Conservation (phyloP, 2,329 filamentous ascomycete species). For the Neonectria ditissima region DNA sequence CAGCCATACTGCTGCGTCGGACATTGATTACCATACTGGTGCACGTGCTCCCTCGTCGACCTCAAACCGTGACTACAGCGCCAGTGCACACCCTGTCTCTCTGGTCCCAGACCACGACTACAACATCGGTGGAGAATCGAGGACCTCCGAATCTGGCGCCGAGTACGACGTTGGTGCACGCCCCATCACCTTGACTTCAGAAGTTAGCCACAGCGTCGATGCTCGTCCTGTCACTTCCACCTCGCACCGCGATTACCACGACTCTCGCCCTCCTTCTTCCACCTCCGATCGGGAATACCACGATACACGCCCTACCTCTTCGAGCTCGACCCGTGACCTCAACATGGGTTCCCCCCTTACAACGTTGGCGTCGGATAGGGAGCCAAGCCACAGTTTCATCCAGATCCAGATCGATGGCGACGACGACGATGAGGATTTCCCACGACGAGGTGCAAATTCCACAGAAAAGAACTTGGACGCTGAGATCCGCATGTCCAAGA, state of each 20-base stretch:
- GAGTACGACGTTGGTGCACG: constrained; percentile 1
- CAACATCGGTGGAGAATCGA: neutral
- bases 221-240: constrained; percentile 50
- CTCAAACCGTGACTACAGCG: neutral
- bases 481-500: constrained; percentile 55
- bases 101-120: neutral
- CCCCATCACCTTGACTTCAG: constrained; percentile 14
- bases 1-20: constrained; percentile 14
- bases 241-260: constrained; percentile 45
- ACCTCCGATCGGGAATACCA: constrained; percentile 46
- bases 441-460: constrained; percentile 27
- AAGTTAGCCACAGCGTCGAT: constrained; percentile 15
- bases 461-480: constrained; percentile 48
- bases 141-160: constrained; percentile 38
- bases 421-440: constrained; percentile 39
- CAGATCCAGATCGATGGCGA: constrained; percentile 21
- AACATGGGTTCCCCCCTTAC: constrained; percentile 43
- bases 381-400: constrained; percentile 24
- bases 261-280: constrained; percentile 49
- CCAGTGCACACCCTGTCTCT: constrained; percentile 39
- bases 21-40: constrained; percentile 20
- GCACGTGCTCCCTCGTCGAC: constrained; percentile 7
- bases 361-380: constrained; percentile 53
- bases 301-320: constrained; percentile 12
- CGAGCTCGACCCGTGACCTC: constrained; percentile 14